Percentiles rank a stretch among this genome's conserved stretches.
These are phyloP conservation scores for Epichloe glyceriae DNA, from an alignment of 2,329 filamentous ascomycete genomes.

Conservation along the genomic window DNA sequence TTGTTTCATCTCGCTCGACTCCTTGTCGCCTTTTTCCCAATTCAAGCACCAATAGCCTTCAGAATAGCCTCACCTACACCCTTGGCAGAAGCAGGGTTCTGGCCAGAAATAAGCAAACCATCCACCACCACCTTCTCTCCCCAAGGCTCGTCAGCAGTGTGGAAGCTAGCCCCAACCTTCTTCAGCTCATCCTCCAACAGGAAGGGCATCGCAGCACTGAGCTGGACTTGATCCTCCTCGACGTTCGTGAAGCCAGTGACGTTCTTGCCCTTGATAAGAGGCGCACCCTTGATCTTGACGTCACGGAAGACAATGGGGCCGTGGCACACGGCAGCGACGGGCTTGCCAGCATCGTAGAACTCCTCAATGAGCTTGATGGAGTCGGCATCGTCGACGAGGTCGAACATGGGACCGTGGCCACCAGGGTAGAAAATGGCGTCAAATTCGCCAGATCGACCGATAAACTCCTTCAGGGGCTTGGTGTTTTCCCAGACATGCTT, in stretches of 20 bases:
- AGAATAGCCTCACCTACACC: conserved; percentile 38
- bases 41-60: conserved; percentile 26
- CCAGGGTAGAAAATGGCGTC: conserved; percentile 48
- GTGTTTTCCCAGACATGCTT: conserved; percentile 52
- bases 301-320: conserved; percentile 50
- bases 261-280: conserved; percentile 40
- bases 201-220: conserved; percentile 43
- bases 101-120: conserved; percentile 41
- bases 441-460: conserved; percentile 45
- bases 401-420: conserved; percentile 54
- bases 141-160: conserved; percentile 40
- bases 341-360: conserved; percentile 48
- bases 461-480: conserved; percentile 39
- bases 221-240: conserved; percentile 33
- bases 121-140: conserved; percentile 36
- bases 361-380: conserved; percentile 48
- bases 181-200: conserved; percentile 42
- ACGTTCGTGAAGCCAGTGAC: conserved; percentile 53
- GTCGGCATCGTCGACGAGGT: conserved; percentile 43
- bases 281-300: conserved; percentile 39
- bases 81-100: conserved; percentile 42
- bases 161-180: conserved; percentile 39
- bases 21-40: no score
- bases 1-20: no score
- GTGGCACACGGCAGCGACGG: conserved; percentile 56